Conservation (phyloP, 176 grass and related monocot genomes). For the Chrysopogon serrulatus region DNA sequence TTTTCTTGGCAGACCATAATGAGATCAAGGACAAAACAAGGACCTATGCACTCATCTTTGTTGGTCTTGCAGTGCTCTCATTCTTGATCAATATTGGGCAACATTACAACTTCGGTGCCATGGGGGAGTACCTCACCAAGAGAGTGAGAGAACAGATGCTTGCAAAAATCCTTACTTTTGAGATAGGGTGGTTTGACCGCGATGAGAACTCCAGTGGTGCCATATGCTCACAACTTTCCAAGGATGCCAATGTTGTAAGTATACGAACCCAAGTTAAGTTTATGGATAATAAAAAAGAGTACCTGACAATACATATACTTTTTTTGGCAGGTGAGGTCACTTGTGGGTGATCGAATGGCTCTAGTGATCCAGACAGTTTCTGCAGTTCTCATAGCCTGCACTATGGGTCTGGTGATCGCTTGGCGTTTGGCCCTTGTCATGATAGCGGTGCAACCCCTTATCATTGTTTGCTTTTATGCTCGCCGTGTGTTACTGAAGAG, state of each 20-base stretch:
- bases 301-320: constrained; percentile 22
- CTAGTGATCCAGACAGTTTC: constrained; percentile 87
- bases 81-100: constrained; percentile 86
- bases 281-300: not conserved
- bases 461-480: constrained; percentile 93
- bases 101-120: constrained; percentile 96
- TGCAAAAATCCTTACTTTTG: constrained; percentile 80
- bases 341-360: constrained; percentile 88
- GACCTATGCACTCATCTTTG: constrained; percentile 66
- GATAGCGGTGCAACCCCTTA: constrained; percentile 90
- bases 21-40: constrained; percentile 74
- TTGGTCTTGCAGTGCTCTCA: constrained; percentile 55
- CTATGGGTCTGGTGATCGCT: constrained; percentile 88
- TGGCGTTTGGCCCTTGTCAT: constrained; percentile 89
- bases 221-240: constrained; percentile 82
- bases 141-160: constrained; percentile 81
- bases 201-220: constrained; percentile 89
- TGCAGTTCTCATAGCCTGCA: constrained; percentile 73
- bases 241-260: constrained; percentile 86
- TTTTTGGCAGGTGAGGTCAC: constrained; percentile 67
- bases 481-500: constrained; percentile 79
- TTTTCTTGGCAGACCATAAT: constrained; percentile 73
- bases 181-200: constrained; percentile 89
- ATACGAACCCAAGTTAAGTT: not conserved
- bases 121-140: constrained; percentile 98